Base-by-base conservation (phyloP, 108 stramenopile species). In the Cyclotella baltica region DNA sequence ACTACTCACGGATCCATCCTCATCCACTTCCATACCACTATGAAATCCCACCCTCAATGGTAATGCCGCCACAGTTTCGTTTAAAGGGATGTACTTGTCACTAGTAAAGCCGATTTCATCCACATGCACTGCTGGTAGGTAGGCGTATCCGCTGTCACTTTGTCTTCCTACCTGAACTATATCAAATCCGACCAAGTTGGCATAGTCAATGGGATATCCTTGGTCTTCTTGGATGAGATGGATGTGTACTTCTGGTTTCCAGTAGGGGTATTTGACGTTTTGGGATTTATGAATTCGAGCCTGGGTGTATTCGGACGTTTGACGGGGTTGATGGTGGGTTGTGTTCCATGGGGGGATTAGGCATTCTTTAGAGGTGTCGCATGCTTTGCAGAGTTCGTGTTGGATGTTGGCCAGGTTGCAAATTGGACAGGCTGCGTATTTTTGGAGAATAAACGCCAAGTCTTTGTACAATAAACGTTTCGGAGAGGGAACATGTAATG, bases 61-160 rank as follows among this genome's bases (percentile, higher is more conserved):
- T 16, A 98, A 72, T 9, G 85, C 87, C 11, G 89, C 84, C 36
- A 96, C 80, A n/a, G 97, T 96, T 53, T 84, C 82, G 77, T 98
- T 98, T 48, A 98, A 47, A 20, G 95, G 93, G 50, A 97, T 88
- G 71, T 97, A 97, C 81, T 96, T 98, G 67, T 98, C 97, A 43
- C 83, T 87, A 9, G 97, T 98, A 33, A 98, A 64, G 18, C 97
- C 96, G 62, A 96, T 96, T 89, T 98, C 97, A 70, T 97, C 96
- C 20, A 92, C 96, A 67, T 96, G 88, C 27, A 97, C 69, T 10
- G 89, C 90, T 13, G 97, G 97, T 23, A 88, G 70, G 76, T 93
- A 89, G 0, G 86, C 90, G 48, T 93, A 64, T 50, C 90, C 90
- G 43, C 86, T 82, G 0, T 87, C 84, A 64, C 92, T 88, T 66